Percentiles rank a stretch among this genome's conserved stretches.
Evolutionary conservation across 1,284 basidiomycete species (phyloP).

Genomic region (Malassezia brasiliensis): DNA sequence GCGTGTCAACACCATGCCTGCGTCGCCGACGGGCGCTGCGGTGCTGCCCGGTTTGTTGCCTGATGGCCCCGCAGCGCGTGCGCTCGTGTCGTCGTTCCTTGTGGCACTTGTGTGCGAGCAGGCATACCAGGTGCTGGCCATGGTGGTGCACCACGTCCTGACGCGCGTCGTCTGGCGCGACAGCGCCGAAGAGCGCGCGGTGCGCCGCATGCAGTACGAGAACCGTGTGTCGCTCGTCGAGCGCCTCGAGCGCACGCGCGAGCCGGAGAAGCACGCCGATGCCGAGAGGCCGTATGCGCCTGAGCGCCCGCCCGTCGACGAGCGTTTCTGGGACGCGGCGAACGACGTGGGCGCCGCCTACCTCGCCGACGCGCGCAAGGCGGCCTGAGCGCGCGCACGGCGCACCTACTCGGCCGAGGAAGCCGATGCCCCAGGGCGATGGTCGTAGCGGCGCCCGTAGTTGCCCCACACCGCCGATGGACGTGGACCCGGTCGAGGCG

Average conservation of each 20-base stretch:
- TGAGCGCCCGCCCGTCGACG: neutral
- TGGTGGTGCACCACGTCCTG: constrained; percentile 30
- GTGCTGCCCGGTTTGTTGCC: constrained; percentile 26
- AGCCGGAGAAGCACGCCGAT: neutral
- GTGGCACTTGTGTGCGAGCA: constrained; percentile 42
- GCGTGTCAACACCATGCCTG: constrained; percentile 18
- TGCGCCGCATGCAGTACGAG: constrained; percentile 36
- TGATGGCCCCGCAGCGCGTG: constrained; percentile 20
- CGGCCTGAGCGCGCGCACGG: neutral
- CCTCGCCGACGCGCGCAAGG: constrained; percentile 8
- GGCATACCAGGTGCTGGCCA: constrained; percentile 28
- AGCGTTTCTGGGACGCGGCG: constrained; percentile 8
- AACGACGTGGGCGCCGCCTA: neutral
- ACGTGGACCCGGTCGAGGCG: neutral
- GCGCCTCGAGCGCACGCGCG: neutral
- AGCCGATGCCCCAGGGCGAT: neutral
- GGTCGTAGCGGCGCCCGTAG: too few species aligned
- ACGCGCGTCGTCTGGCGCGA: constrained; percentile 38
- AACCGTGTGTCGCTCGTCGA: constrained; percentile 17
- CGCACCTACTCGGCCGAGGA: neutral
- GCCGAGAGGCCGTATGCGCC: neutral
- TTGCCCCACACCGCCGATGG: neutral
- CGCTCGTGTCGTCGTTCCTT: constrained; percentile 32
- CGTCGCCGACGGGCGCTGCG: neutral
- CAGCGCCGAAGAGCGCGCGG: constrained; percentile 29